These are phyloP conservation scores for Fusarium nodosum DNA, from an alignment of 2,329 filamentous ascomycete genomes.

Conservation along the genomic window DNA sequence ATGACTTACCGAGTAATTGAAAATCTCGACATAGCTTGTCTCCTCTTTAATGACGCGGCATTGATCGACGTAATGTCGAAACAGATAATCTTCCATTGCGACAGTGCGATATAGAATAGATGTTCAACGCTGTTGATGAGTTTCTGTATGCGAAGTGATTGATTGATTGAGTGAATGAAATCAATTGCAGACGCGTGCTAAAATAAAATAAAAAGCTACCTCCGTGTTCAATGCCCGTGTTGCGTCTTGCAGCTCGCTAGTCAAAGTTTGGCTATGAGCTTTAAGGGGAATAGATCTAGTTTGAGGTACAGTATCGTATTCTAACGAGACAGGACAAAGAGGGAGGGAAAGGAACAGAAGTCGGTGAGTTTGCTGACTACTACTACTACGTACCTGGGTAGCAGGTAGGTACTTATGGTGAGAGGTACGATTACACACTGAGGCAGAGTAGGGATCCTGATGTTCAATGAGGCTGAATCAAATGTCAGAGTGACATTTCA, in stretches of 20 bases:
- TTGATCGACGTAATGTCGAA: slow-evolving; percentile 61
- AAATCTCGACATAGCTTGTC: slow-evolving; percentile 69
- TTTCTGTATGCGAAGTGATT: slow-evolving; percentile 1
- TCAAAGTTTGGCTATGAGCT: slow-evolving; percentile 33
- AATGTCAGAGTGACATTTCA: slow-evolving; percentile 40
- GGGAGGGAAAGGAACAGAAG: slow-evolving; percentile 13
- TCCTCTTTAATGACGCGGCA: slow-evolving; percentile 65
- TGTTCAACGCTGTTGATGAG: neutral
- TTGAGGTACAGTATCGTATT: slow-evolving; percentile 9
- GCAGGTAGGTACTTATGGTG: neutral
- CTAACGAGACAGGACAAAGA: neutral
- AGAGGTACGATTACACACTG: neutral
- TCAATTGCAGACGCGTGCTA: slow-evolving; percentile 24
- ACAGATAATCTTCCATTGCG: slow-evolving; percentile 72
- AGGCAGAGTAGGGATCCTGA: slow-evolving; percentile 16
- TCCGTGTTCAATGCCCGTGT: slow-evolving; percentile 16
- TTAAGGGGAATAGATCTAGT: neutral
- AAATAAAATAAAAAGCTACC: slow-evolving; percentile 29
- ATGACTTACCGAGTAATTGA: slow-evolving; percentile 69
- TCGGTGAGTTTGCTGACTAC: slow-evolving; percentile 33
- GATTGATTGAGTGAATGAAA: slow-evolving; percentile 2
- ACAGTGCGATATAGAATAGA: neutral
- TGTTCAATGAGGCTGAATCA: slow-evolving; percentile 26
- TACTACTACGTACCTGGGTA: neutral
- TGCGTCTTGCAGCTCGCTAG: slow-evolving; percentile 32